Evolutionary conservation across 2,329 filamentous ascomycete species (phyloP), one percentile per base, ranked within the genome.

Genomic region (Paraphaeosphaeria sporulosa): DNA sequence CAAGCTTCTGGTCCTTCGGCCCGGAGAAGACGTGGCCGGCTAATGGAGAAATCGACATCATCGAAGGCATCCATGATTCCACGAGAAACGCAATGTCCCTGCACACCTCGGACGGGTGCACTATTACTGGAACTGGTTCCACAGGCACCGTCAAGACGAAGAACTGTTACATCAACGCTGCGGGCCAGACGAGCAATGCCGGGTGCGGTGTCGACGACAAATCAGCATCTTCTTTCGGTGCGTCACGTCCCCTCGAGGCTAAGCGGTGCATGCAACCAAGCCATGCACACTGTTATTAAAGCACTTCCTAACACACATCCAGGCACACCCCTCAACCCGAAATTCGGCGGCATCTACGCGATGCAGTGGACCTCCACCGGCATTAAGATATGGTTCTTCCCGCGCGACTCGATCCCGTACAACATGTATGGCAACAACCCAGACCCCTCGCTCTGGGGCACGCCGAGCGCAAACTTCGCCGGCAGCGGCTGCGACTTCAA

Each of bases 331-430:
- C 72, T 77, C 59, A 77, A 77, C 54, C 42, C 25, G 2, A 65
- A 55, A 2, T 72, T 71, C 10, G 78, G 78, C 42, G 76, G 77
- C 40, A 51, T 79, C 1, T 82, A 78, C 58, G 80, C 78, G 13
- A 78, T 75, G 55, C 72, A 78, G 60, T 95, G 92, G 90, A 92
- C 89, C 1, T 83, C 84, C 34, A 71, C 83, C 0, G 81, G 82
- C 61, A 94, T 97, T 73, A 84, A 84, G 30, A 84, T 96, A 65
- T 96, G 89, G 87, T 93, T 92, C 83, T 96, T 95, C 79, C 82
- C 88, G 0, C 88, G 90, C 12, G 74, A 75, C 62, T 71, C 71
- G 23, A 86, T 93, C 59, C 91, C 90, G 58, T 55, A 7, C 66
- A 68, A n/a, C 65, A 51, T 64, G 0, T 32, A 27, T 10, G 57